phyloP scores from a whole-genome alignment of 176 grass and related monocot genomes.

The Zea luxurians region DNA sequence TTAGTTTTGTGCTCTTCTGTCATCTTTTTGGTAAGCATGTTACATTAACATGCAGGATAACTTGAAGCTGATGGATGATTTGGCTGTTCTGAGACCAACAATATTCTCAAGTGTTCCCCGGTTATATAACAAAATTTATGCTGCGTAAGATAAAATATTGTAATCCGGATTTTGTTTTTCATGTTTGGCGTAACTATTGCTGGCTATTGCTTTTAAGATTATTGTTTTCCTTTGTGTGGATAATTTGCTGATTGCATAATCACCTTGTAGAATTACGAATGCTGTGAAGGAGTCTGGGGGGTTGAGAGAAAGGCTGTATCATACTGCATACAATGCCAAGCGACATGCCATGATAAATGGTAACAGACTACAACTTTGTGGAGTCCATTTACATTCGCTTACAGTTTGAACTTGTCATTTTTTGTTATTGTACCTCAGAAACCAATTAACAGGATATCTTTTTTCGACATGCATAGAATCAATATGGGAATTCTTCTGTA shows the following conservation, averaged over 20 bases:
- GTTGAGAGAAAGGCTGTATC: conserved; percentile 55
- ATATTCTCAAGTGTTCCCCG: conserved; percentile 86
- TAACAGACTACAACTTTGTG: conserved; percentile 17
- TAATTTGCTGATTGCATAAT: conserved; percentile 26
- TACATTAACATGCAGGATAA: conserved; percentile 70
- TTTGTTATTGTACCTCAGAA: background rate
- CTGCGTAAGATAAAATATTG: conserved; percentile 59
- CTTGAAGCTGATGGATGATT: conserved; percentile 97
- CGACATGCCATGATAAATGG: conserved; percentile 64
- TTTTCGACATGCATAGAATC: background rate
- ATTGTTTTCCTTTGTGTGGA: conserved; percentile 5
- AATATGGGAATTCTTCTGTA: background rate
- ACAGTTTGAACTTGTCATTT: background rate
- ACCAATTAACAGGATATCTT: background rate
- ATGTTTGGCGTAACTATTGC: background rate
- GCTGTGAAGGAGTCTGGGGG: conserved; percentile 87
- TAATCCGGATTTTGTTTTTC: conserved; percentile 8
- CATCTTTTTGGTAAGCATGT: conserved; percentile 30
- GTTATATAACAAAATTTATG: conserved; percentile 89
- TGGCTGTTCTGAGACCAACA: conserved; percentile 85
- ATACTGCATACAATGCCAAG: conserved; percentile 71
- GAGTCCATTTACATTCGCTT: conserved; percentile 14
- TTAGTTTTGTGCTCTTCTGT: background rate
- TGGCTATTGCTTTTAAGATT: background rate
- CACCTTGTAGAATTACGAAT: conserved; percentile 66